Base-by-base conservation (phyloP, 805 yeast genomes). In the Peterozyma xylosa region DNA sequence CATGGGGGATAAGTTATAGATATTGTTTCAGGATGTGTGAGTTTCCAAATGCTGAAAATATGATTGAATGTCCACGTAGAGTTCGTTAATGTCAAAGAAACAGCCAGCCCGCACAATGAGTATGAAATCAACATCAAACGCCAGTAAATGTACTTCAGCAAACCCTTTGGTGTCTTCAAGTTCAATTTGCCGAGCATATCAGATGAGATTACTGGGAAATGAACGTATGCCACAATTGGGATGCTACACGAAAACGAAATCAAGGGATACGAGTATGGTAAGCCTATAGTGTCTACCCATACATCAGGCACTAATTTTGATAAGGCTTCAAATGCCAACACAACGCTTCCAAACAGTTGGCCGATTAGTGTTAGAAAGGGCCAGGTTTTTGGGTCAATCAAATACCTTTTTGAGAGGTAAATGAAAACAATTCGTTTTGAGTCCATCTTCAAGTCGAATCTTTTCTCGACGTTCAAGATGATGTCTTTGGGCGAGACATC, bases 251-350 rank as follows among this genome's bases (percentile, higher is more conserved):
- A 62, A 50, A 67, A 57, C 17, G 72, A 60, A 0, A 86, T 78
- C 17, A 83, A 56, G 2, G 87, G 86, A 60, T 89, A 91, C 18
- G 83, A 67, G 46, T 91, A 93, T 3, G 99, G 97, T 43, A 86
- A 79, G 0, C 99, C 99, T 75, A 88, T 82, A 1, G 99, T 90
- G 57, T 93, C 99, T 33, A 93, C 72, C 78, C 89, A 88, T n/a
- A 88, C 71, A 59, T 93, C 98, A 0, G 98, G 97, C 7, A 78
- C 64, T 35, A 86, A 70, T 51, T 72, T 73, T 45, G 66, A 62
- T 47, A 89, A 61, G 1, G 96, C 95, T 56, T 85, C 90, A 42
- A 78, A 61, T 1, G 86, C 76, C 33, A 93, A 66, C 11, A 81
- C 48, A 4, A 80, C 57, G 1, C 96, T 80, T 1, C 97, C 97